phyloP scores from a whole-genome alignment of 2,329 filamentous ascomycete species.

The Fusarium floridanum region DNA sequence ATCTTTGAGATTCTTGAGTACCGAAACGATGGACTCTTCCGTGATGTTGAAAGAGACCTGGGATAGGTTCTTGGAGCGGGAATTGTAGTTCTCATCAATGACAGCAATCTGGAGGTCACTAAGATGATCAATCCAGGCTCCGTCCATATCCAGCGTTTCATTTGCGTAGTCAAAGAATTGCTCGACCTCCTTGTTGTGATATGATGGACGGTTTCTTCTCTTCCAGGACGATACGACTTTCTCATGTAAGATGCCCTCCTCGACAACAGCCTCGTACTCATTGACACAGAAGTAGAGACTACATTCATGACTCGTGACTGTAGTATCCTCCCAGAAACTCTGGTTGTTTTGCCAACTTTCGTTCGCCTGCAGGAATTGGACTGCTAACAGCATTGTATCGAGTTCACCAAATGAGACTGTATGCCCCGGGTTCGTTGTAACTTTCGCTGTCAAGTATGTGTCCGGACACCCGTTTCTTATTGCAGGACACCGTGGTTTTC shows the following conservation, averaged over 20 bases:
- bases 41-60: conserved; percentile 17
- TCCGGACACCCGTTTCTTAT: background rate
- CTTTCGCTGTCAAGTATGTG: conserved; percentile 9
- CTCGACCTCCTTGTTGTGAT: accelerated
- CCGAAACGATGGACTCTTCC: background rate
- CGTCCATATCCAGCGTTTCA: background rate
- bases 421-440: conserved; percentile 16
- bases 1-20: background rate
- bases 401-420: background rate
- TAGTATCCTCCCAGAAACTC: conserved; percentile 11
- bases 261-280: background rate
- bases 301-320: conserved; percentile 8
- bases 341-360: background rate
- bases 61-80: background rate
- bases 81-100: background rate
- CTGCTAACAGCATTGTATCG: conserved; percentile 9
- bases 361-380: conserved; percentile 12
- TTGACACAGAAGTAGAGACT: conserved; percentile 22
- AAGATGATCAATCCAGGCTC: background rate
- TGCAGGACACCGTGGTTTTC: background rate
- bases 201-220: background rate
- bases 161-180: conserved; percentile 6
- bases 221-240: conserved; percentile 1
- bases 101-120: conserved; percentile 18
- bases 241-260: conserved; percentile 14